phyloP scores from a whole-genome alignment of 805 yeast species.

The Debaryomyces castellii region DNA sequence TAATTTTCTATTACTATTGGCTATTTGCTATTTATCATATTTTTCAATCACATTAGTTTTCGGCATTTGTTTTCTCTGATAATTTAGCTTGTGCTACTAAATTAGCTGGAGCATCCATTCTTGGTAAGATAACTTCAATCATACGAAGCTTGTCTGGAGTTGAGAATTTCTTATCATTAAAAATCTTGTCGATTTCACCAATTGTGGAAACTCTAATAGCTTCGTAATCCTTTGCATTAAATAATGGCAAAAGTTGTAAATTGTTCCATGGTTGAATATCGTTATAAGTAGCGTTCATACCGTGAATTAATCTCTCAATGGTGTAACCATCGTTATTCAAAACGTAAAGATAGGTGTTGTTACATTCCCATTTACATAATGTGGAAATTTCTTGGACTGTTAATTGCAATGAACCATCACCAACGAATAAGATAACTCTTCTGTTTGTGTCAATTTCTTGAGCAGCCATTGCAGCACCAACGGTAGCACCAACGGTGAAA shows the following conservation, averaged over 20 bases:
- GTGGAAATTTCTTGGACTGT: conserved; percentile 70
- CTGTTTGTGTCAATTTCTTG: conserved; percentile 54
- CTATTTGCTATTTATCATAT: not conserved
- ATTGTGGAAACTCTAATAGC: conserved; percentile 48
- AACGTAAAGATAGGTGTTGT: conserved; percentile 62
- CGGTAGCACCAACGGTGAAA: conserved; percentile 59
- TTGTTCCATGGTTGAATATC: conserved; percentile 66
- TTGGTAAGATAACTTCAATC: conserved; percentile 62
- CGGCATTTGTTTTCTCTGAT: conserved; percentile 16
- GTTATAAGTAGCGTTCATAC: conserved; percentile 59
- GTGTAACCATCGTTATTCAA: conserved; percentile 70
- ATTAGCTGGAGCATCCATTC: conserved; percentile 64
- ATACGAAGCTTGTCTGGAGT: conserved; percentile 56
- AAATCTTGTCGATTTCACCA: conserved; percentile 53
- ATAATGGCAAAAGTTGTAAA: conserved; percentile 50
- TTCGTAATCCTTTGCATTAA: conserved; percentile 57
- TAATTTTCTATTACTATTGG: not conserved
- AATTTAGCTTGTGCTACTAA: conserved; percentile 34
- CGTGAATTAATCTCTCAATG: conserved; percentile 69
- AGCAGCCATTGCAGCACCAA: conserved; percentile 65
- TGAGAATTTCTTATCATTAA: conserved; percentile 45
- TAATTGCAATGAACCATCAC: conserved; percentile 71
- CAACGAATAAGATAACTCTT: conserved; percentile 63
- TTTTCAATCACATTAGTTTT: conserved; percentile 1
- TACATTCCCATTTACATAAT: conserved; percentile 55